Conservation (phyloP, 2,329 filamentous ascomycete species). For the Aspergillus piperis region DNA sequence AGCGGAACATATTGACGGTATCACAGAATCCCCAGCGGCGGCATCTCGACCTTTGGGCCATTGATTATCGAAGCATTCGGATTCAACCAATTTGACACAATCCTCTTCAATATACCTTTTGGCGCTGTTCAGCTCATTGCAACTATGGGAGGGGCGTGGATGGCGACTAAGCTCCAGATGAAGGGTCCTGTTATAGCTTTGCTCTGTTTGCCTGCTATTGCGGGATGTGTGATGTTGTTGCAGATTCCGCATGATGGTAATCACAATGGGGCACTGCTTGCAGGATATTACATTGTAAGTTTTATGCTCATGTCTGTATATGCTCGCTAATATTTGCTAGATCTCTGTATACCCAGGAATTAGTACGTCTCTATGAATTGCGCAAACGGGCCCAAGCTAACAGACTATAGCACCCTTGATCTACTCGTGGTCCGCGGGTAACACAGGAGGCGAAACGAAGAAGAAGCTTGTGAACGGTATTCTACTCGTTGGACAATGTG, state of each 20-base stretch:
- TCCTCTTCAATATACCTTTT: conserved; percentile 63
- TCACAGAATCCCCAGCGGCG: conserved; percentile 55
- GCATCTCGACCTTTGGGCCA: conserved; percentile 61
- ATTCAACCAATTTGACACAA: conserved; percentile 57
- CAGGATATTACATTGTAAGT: conserved; percentile 57
- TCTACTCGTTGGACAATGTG: conserved; percentile 65
- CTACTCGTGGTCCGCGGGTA: conserved; percentile 69
- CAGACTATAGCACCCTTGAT: conserved; percentile 59
- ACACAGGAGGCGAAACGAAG: conserved; percentile 68
- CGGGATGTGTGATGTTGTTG: conserved; percentile 58
- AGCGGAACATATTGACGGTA: conserved; percentile 9
- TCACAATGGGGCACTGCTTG: conserved; percentile 55
- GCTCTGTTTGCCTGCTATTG: conserved; percentile 59
- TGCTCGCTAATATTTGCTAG: conserved; percentile 16
- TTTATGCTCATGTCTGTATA: background rate
- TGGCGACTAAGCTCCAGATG: conserved; percentile 56
- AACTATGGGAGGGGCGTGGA: conserved; percentile 59
- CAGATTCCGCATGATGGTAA: conserved; percentile 48
- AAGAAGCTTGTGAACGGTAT: conserved; percentile 66
- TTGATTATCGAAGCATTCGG: conserved; percentile 62
- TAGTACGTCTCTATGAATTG: conserved; percentile 34
- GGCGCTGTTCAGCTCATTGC: conserved; percentile 62
- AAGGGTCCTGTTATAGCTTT: conserved; percentile 59
- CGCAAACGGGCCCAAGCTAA: background rate
- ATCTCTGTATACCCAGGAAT: conserved; percentile 63